These are phyloP conservation scores for Trichosporon inkin DNA, from an alignment of 1,284 basidiomycete genomes.

Conservation along the genomic window DNA sequence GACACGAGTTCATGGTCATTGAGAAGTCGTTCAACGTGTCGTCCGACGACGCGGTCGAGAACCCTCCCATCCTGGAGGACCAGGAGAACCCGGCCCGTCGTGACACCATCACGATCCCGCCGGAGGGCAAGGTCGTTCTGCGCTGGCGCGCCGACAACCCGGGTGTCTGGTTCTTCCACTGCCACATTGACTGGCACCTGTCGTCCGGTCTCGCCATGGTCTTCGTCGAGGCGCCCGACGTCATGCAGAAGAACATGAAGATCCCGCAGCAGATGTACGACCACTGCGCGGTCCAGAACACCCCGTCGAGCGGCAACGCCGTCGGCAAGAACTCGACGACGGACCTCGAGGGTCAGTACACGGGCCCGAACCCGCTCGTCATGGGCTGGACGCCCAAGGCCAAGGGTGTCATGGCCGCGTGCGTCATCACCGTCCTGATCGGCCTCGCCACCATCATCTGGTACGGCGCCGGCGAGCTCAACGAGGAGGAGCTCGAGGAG, in stretches of 20 bases:
- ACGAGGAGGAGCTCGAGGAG: constrained; percentile 71
- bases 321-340: constrained; percentile 48
- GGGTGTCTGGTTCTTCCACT: constrained; percentile 55
- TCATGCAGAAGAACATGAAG: constrained; percentile 37
- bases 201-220: constrained; percentile 50
- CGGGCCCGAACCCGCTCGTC: constrained; percentile 60
- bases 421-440: constrained; percentile 72
- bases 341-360: constrained; percentile 57
- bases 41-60: constrained; percentile 69
- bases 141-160: constrained; percentile 56
- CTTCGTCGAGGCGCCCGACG: constrained; percentile 50
- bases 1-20: constrained; percentile 73
- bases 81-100: constrained; percentile 79
- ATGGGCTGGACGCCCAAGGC: constrained; percentile 71
- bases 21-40: constrained; percentile 67
- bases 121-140: constrained; percentile 49
- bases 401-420: constrained; percentile 78
- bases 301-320: constrained; percentile 65
- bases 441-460: constrained; percentile 76
- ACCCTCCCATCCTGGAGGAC: constrained; percentile 71
- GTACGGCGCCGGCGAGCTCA: constrained; percentile 69
- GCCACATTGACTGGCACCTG: constrained; percentile 50
- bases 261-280: constrained; percentile 52
- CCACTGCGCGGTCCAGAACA: constrained; percentile 65
- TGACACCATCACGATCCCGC: constrained; percentile 57